These are phyloP conservation scores for Pelagophyceae sp. DNA, from an alignment of 352 stramenopile genomes.

Conservation along the genomic window DNA sequence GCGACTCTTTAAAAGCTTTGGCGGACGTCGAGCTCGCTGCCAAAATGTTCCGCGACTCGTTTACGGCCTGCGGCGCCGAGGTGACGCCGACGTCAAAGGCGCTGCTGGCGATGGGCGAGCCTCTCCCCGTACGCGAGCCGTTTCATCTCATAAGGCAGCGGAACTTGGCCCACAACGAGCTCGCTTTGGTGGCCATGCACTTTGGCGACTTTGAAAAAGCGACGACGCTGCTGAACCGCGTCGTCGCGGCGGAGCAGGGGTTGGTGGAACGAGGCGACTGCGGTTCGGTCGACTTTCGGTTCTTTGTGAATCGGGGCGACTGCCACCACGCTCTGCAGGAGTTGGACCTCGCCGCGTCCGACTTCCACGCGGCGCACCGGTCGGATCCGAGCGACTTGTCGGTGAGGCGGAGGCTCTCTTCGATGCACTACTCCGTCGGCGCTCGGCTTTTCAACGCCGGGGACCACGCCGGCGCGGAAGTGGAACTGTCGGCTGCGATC, in stretches of 20 bases:
- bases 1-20: slow-evolving; percentile 23
- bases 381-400: slow-evolving; percentile 24
- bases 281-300: slow-evolving; percentile 23
- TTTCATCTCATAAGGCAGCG: slow-evolving; percentile 26
- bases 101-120: slow-evolving; percentile 17
- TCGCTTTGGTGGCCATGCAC: slow-evolving; percentile 23
- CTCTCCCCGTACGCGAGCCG: slow-evolving; percentile 17
- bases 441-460: slow-evolving; percentile 30
- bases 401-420: slow-evolving; percentile 23
- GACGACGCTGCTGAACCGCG: slow-evolving; percentile 27
- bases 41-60: background rate
- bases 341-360: slow-evolving; percentile 23
- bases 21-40: slow-evolving; percentile 15
- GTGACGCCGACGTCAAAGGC: slow-evolving; percentile 9
- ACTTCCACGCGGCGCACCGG: slow-evolving; percentile 28
- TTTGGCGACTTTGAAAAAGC: slow-evolving; percentile 14
- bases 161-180: slow-evolving; percentile 27
- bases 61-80: background rate
- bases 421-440: slow-evolving; percentile 29
- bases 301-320: slow-evolving; percentile 30
- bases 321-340: slow-evolving; percentile 24
- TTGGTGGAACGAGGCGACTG: slow-evolving; percentile 20
- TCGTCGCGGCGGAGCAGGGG: slow-evolving; percentile 25
- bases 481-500: slow-evolving; percentile 30
- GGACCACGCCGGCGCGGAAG: slow-evolving; percentile 29